Evolutionary conservation across 2,329 filamentous ascomycete species (phyloP).

Genomic region (Byssothecium circinans): DNA sequence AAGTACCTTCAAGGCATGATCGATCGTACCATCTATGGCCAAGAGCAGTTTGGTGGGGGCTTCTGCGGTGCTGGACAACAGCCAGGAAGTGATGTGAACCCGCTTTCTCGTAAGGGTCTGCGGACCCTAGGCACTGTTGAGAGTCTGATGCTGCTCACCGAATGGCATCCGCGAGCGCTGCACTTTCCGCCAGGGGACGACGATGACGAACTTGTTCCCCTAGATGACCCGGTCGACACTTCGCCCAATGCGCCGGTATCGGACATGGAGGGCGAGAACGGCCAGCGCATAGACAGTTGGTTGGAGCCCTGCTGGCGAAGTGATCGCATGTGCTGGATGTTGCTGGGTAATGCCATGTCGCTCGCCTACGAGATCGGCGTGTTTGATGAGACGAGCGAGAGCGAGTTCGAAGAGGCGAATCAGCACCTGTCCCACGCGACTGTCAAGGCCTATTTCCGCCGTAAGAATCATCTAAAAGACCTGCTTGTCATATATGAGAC

Average conservation of each 20-base stretch:
- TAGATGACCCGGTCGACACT: slow-evolving; percentile 68
- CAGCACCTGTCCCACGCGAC: slow-evolving; percentile 52
- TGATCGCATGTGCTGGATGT: slow-evolving; percentile 97
- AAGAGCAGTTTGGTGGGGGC: slow-evolving; percentile 90
- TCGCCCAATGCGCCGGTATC: slow-evolving; percentile 46
- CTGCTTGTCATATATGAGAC: slow-evolving; percentile 88
- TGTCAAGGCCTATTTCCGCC: slow-evolving; percentile 74
- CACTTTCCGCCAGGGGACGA: slow-evolving; percentile 81
- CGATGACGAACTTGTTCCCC: slow-evolving; percentile 64
- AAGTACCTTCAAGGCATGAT: slow-evolving; percentile 93
- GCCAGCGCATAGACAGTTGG: slow-evolving; percentile 89
- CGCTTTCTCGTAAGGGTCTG: slow-evolving; percentile 65
- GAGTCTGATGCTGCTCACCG: slow-evolving; percentile 88
- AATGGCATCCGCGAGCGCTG: slow-evolving; percentile 93
- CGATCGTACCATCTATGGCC: slow-evolving; percentile 90
- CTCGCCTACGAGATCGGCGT: slow-evolving; percentile 92
- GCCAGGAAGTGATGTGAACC: slow-evolving; percentile 67
- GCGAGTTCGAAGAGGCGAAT: slow-evolving; percentile 53
- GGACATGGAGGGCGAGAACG: slow-evolving; percentile 66
- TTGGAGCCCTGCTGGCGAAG: slow-evolving; percentile 89
- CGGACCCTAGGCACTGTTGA: slow-evolving; percentile 92
- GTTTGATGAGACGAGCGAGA: slow-evolving; percentile 84
- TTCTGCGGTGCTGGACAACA: slow-evolving; percentile 73
- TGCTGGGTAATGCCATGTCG: slow-evolving; percentile 86
- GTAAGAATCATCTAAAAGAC: slow-evolving; percentile 79